Percentiles rank a stretch among this genome's conserved stretches.
These are phyloP conservation scores for Thelephora ganbajun DNA, from an alignment of 768 basidiomycete species.

Conservation along the genomic window DNA sequence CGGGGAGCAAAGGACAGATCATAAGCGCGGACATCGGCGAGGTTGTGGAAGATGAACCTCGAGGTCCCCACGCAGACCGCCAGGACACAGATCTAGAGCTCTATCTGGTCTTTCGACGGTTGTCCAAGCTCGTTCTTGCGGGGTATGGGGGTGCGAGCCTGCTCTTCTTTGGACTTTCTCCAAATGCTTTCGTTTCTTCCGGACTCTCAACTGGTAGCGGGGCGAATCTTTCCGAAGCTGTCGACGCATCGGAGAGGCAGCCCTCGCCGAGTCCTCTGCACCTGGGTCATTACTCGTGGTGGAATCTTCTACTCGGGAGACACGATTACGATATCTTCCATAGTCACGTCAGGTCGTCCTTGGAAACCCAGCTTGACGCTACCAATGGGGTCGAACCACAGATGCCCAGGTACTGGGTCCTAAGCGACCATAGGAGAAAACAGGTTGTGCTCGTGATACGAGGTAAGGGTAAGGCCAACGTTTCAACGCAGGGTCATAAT, in stretches of 20 bases:
- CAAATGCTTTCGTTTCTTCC: conserved; percentile 8
- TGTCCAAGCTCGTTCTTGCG: conserved; percentile 73
- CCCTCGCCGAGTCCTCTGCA: neutral
- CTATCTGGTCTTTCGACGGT: conserved; percentile 56
- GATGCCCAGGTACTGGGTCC: conserved; percentile 78
- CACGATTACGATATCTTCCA: conserved; percentile 72
- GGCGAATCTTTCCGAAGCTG: conserved; percentile 45
- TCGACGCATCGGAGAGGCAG: conserved; percentile 62
- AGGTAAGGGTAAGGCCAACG: conserved; percentile 1
- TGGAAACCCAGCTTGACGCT: conserved; percentile 2
- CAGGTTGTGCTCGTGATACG: conserved; percentile 59
- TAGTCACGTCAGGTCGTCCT: neutral
- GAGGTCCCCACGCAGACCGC: conserved; percentile 11
- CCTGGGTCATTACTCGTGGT: conserved; percentile 50
- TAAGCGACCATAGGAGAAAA: conserved; percentile 62
- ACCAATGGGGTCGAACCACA: conserved; percentile 45
- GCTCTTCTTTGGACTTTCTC: conserved; percentile 63
- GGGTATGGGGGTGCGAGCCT: conserved; percentile 76
- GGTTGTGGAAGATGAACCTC: conserved; percentile 18
- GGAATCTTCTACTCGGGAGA: conserved; percentile 67
- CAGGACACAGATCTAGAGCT: conserved; percentile 32
- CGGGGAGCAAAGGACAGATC: conserved; percentile 55
- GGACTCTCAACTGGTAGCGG: conserved; percentile 35
- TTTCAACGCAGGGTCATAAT: conserved; percentile 1
- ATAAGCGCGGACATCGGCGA: conserved; percentile 76